Evolutionary conservation across 768 basidiomycete genomes (phyloP).

Genomic region (Panaeolus cyanescens): DNA sequence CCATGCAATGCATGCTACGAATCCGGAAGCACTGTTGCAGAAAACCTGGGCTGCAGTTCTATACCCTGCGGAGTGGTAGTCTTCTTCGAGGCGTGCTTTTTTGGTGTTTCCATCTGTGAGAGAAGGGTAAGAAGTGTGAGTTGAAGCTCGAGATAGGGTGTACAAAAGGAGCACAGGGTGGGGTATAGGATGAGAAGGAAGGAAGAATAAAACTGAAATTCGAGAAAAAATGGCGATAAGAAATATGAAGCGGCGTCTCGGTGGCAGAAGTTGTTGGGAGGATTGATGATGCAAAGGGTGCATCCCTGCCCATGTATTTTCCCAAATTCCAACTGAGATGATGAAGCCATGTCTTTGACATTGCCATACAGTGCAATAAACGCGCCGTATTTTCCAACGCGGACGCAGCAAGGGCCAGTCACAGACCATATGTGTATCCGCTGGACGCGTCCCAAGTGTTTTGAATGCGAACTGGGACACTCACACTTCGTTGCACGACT

Average conservation of each 20-base stretch:
- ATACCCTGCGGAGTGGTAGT: slow-evolving; percentile 72
- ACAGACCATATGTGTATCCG: too few relatives aligned
- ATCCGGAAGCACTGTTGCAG: slow-evolving; percentile 72
- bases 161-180: not conserved
- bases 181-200: not conserved
- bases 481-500: slow-evolving; percentile 82
- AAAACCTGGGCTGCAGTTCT: slow-evolving; percentile 81
- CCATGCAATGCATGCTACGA: slow-evolving; percentile 65
- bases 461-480: slow-evolving; percentile 20
- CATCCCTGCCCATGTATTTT: not conserved
- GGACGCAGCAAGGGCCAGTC: too few relatives aligned
- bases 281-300: not conserved
- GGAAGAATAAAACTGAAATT: not conserved
- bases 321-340: too few relatives aligned
- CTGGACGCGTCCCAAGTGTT: not conserved
- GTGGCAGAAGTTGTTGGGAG: not conserved
- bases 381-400: not conserved
- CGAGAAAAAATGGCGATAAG: not conserved
- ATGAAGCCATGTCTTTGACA: too few relatives aligned
- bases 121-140: not conserved
- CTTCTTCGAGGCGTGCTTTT: slow-evolving; percentile 79
- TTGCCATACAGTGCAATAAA: not conserved
- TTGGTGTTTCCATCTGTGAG: slow-evolving; percentile 65
- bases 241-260: not conserved
- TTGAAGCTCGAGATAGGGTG: not conserved